A percentile compares a stretch with the other conserved stretches of the same genome.
phyloP scores from a whole-genome alignment of 805 yeast genomes.

The Yarrowia hollandica region DNA sequence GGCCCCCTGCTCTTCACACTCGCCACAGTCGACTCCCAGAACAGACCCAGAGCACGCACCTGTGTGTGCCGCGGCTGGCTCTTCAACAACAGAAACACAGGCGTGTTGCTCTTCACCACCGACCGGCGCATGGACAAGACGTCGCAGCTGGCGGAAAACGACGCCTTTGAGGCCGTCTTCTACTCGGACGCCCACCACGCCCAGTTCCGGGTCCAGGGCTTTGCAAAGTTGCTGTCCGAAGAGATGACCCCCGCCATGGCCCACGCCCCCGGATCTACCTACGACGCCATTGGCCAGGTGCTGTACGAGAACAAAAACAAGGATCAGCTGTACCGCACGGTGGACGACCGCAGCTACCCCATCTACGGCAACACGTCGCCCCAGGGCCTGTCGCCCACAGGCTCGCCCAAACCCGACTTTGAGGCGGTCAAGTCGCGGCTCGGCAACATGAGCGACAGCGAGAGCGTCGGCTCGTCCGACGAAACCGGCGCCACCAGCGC shows the following conservation, averaged over 20 bases:
- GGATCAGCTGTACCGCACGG: conserved; percentile 25
- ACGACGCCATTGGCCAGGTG: conserved; percentile 29
- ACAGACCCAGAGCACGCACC: conserved; percentile 64
- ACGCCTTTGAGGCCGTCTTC: conserved; percentile 75
- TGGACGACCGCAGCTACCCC: conserved; percentile 20
- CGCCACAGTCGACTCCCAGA: conserved; percentile 56
- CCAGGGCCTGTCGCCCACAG: conserved; percentile 5
- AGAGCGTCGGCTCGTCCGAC: not conserved
- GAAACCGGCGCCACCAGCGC: conserved; percentile 22
- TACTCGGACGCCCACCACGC: conserved; percentile 61
- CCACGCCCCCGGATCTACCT: conserved; percentile 31
- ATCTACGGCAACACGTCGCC: conserved; percentile 15
- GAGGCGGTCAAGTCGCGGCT: conserved; percentile 23
- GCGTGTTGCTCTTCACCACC: conserved; percentile 66
- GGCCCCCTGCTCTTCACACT: conserved; percentile 66
- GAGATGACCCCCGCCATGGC: conserved; percentile 34
- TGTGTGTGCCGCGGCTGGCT: conserved; percentile 73
- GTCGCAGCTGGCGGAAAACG: conserved; percentile 46
- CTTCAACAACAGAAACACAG: conserved; percentile 65
- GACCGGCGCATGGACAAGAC: conserved; percentile 70
- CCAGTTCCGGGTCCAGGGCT: conserved; percentile 74
- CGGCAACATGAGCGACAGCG: conserved; percentile 28
- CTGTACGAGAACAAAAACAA: conserved; percentile 26
- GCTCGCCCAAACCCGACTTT: conserved; percentile 22
- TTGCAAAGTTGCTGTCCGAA: conserved; percentile 50